Base-by-base conservation (phyloP, 2,329 filamentous ascomycete genomes). In the Monosporascus sp. region DNA sequence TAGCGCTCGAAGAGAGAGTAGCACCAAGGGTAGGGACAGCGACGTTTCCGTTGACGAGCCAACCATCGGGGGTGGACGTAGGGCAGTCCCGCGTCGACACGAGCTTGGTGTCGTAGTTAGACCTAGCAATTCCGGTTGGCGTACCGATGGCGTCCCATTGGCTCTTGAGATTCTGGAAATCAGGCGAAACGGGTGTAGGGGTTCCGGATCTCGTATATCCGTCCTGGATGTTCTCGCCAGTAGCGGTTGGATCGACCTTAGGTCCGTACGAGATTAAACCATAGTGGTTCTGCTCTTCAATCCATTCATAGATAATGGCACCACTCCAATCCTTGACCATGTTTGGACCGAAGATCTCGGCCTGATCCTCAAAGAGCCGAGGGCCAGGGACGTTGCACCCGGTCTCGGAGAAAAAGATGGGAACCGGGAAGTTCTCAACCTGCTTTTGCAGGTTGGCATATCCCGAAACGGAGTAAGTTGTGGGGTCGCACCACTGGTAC, bases 301-400 rank as follows among this genome's bases (percentile, higher is more conserved):
- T 90, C 90, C 90, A 96, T 68, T 96, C 90, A 71, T 96, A 95
- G 59, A 95, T 78, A 57, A 96, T 91, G 50, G 88, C 79, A 51
- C 90, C 90, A 49, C 88, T 91, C 83, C 72, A 84, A 62, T 79
- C 79, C 53, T 77, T 75, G 6, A 79, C 72, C 90, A 96, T 96
- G 3, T 89, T 71, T 0, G 77, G 61, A 44, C 88, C 86, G 62
- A 94, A 87, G 60, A 96, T 89, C 48, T 89, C 84, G 41, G 80
- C 77, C 70, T 94, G 89, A 65, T 96, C 87, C 24, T 77, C 76
- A 65, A 88, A 90, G 1, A 77, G 72, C 44, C 87, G 80, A 0
- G 85, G 84, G 2, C 73, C 72, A 1, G 77, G 76, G 6, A 74
- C 78, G 66, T 89, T 92, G 78, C 90, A 96, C 54, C 90, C 90